Evolutionary conservation across 306 rosid genomes (phyloP).

Genomic region (Amphicarpaea edgeworthii): DNA sequence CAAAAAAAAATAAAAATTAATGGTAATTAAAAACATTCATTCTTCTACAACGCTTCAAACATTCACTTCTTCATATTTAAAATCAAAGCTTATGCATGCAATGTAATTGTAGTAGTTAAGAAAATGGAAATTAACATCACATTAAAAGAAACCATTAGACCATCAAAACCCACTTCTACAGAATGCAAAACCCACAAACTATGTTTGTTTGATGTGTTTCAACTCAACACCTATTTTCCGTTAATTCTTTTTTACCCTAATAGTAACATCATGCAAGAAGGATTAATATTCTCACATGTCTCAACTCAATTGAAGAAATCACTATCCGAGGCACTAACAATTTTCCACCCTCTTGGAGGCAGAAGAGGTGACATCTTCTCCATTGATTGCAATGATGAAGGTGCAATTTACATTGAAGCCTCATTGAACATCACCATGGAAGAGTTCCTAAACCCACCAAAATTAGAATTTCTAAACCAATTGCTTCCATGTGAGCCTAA

Average conservation of each 20-base stretch:
- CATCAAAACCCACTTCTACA: constrained; percentile 45
- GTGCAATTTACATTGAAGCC: constrained; percentile 57
- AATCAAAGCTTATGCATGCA: constrained; percentile 13
- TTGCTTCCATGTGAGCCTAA: constrained; percentile 57
- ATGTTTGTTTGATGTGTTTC: constrained; percentile 49
- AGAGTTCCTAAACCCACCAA: constrained; percentile 53
- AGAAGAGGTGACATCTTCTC: constrained; percentile 44
- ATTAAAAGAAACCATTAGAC: constrained; percentile 54
- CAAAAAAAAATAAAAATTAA: neutral
- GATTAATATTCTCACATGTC: constrained; percentile 21
- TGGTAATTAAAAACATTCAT: neutral
- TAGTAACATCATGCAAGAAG: constrained; percentile 16
- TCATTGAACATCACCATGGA: constrained; percentile 41
- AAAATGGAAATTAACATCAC: constrained; percentile 54
- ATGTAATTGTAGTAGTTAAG: neutral
- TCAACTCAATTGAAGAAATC: constrained; percentile 51
- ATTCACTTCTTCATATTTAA: neutral
- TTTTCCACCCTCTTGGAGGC: constrained; percentile 63
- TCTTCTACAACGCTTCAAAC: neutral
- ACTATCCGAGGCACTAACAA: constrained; percentile 50
- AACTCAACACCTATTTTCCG: constrained; percentile 52
- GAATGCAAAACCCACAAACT: constrained; percentile 41
- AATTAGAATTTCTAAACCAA: constrained; percentile 43
- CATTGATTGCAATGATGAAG: constrained; percentile 57
- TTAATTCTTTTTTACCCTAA: constrained; percentile 45